Evolutionary conservation across 192 early-diverging fungal genomes (phyloP), one percentile per base, ranked within the genome.

Genomic region (Glomus cerebriforme): DNA sequence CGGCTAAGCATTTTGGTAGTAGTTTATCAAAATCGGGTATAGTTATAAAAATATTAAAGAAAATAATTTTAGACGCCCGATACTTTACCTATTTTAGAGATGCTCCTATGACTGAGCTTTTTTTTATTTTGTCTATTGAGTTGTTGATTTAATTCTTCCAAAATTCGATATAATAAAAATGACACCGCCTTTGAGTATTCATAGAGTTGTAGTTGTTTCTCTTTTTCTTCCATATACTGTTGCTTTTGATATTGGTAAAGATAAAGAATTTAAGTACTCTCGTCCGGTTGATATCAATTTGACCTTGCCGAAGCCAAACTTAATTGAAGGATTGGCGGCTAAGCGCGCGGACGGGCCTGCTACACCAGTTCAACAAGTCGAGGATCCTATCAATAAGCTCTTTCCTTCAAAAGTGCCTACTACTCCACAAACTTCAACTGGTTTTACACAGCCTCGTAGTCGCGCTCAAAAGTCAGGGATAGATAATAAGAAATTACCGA

Each of bases 181-280:
- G 67, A 26, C 74, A 24, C 49, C 75, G n/a, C 49, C 49, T 54
- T 34, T 84, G 13, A 87, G 82, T 15, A 80, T 62, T 27, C 79
- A 87, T 47, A 84, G 91, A 65, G 88, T 93, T 8, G 83, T 94
- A 17, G 89, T 93, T n/a, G 92, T 90, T 12, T 88, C 92, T 10
- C 83, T 95, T 9, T 92, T 92, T 79, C 86, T 93, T 54, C 94
- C 94, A 7, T 88, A 90, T 59, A 93, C 94, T 37, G 87, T 91
- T 81, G 89, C 88, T 80, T 89, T 92, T 68, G 81, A 88, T 27
- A 76, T 88, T 10, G 32, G 75, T 35, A 82, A 85, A 26, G 84
- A 85, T 19, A 88, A 85, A 79, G 82, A 80, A 29, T 35, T 72
- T 47, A 63, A 81, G 86, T 54, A 22, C 6, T 54, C 49, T 54